phyloP scores from a whole-genome alignment of 1,284 basidiomycete genomes.

The Neolentinus lepideus region DNA sequence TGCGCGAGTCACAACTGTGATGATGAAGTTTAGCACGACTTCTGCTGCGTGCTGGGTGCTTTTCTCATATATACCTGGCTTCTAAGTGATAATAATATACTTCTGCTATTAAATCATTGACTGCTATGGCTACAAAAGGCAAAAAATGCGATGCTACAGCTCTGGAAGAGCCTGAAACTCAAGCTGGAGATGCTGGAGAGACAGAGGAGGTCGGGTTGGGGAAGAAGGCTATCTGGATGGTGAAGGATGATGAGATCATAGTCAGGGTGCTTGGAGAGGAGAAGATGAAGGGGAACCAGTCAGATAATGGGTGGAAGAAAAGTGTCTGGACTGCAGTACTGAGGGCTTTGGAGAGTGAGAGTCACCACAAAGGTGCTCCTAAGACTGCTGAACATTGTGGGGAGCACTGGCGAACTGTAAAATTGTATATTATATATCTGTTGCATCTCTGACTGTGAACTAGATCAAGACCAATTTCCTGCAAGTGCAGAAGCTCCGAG shows the following conservation, averaged over 20 bases:
- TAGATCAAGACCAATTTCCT: not conserved
- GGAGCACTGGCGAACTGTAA: not conserved
- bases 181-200: too few relatives aligned
- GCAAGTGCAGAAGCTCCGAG: not conserved
- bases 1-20: too few relatives aligned
- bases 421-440: not conserved
- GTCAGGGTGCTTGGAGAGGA: not conserved
- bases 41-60: too few relatives aligned
- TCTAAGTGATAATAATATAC: too few relatives aligned
- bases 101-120: too few relatives aligned
- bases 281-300: not conserved
- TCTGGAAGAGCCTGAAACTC: too few relatives aligned
- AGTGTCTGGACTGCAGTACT: not conserved
- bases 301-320: not conserved
- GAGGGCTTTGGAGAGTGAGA: not conserved
- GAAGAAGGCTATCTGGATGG: not conserved
- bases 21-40: too few relatives aligned
- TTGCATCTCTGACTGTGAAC: not conserved
- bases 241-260: not conserved
- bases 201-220: too few relatives aligned
- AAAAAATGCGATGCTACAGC: too few relatives aligned
- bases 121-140: too few relatives aligned
- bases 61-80: too few relatives aligned
- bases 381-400: not conserved
- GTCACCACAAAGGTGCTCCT: not conserved